phyloP scores from a whole-genome alignment of 441 rosid species.

The Sinapis alba region DNA sequence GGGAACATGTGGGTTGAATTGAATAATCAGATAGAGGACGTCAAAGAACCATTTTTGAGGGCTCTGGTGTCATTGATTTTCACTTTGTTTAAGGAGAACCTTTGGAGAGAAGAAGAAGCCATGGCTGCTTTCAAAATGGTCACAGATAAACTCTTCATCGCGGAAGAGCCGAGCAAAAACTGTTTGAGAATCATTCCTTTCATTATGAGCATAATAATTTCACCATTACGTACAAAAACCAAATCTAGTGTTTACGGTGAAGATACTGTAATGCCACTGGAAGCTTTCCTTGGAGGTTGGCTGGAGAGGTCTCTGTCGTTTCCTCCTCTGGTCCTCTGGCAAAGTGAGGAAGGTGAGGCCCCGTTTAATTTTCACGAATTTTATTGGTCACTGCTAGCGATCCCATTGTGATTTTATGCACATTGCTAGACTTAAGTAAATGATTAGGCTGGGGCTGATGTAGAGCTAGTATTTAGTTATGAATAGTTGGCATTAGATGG shows the following conservation, averaged over 20 bases:
- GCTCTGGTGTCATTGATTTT: slow-evolving; percentile 71
- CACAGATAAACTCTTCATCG: slow-evolving; percentile 69
- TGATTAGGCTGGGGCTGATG: slow-evolving; percentile 20
- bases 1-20: slow-evolving; percentile 50
- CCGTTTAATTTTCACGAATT: background rate
- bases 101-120: slow-evolving; percentile 79
- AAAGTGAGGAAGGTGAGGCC: slow-evolving; percentile 62
- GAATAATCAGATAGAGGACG: slow-evolving; percentile 51
- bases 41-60: slow-evolving; percentile 77
- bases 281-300: slow-evolving; percentile 64
- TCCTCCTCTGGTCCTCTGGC: slow-evolving; percentile 76
- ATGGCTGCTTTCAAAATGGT: slow-evolving; percentile 55
- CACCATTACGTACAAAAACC: slow-evolving; percentile 48
- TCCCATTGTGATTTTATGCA: slow-evolving; percentile 1
- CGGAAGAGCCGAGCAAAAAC: slow-evolving; percentile 64
- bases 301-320: slow-evolving; percentile 62
- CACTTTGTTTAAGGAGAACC: slow-evolving; percentile 63
- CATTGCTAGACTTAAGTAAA: slow-evolving; percentile 14
- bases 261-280: slow-evolving; percentile 46
- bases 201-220: slow-evolving; percentile 56
- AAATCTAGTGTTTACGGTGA: slow-evolving; percentile 37
- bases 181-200: slow-evolving; percentile 81
- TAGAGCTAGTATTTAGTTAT: background rate
- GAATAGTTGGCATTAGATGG: slow-evolving; percentile 1
- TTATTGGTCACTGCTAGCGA: slow-evolving; percentile 16